Evolutionary conservation across 345 rosid genomes (phyloP), one percentile per base, ranked within the genome.

Genomic region (Capsella bursapastoris): DNA sequence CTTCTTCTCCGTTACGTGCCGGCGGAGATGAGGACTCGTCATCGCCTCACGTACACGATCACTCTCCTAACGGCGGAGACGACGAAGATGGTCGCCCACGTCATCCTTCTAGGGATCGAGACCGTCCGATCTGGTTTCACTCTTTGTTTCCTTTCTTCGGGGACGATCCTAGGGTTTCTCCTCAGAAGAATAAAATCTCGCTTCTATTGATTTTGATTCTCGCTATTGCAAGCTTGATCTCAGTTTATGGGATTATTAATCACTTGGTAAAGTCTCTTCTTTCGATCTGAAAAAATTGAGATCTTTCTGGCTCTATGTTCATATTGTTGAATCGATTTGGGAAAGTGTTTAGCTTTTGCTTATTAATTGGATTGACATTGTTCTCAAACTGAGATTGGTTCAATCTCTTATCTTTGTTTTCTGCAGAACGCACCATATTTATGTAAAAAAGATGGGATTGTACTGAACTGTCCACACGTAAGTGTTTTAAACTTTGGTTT

Each of bases 391-490:
- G 8, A 74, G 67, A 63, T 76, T 35, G 25, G 22, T 37, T 44
- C 10, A 6, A 1, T 56, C n/a, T 48, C 18, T 22, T 53, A 45
- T 63, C 10, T 61, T 4, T 37, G n/a, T 18, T 65, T 9, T 50
- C 37, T 64, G 78, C 72, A 96, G 99, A 92, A 84, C 77, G 78
- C 91, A 29, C 98, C 98, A 5, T 96, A 96, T 80, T 75, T 96
- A 79, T 96, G 99, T 85, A 88, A 79, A 70, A 96, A 90, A 57
- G 96, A 96, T 85, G 99, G 99, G 58, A 92, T 96, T 83, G 92
- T 87, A 57, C 97, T 96, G 22, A 91, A 83, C 45, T 96, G 99
- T 34, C 99, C 99, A 3, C 86, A 73, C 44, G 99, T 96, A 85
- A 87, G 99, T 78, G 63, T 56, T 45, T 57, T 57, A 2, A 50